Evolutionary conservation across 1,284 basidiomycete species (phyloP), one percentile per base, ranked within the genome.

Genomic region (Cutaneotrichosporon cavernicola): DNA sequence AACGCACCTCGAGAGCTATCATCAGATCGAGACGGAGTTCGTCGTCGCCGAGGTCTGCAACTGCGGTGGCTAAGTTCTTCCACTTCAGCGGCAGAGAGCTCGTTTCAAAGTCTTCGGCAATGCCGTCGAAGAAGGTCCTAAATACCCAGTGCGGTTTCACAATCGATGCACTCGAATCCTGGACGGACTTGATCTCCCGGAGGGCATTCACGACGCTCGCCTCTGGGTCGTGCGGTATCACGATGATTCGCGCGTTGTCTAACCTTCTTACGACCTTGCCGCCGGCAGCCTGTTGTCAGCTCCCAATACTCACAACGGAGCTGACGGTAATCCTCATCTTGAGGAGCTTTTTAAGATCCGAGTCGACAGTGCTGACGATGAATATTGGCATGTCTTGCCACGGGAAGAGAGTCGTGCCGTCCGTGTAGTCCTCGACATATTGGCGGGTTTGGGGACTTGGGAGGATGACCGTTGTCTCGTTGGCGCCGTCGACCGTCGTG

Each of bases 1-100:
- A 14, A 58, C 70, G 50, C 56, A 70, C 70, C 60, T 72, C 70
- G 6, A 72, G 66, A 38, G 52, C 47, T 10, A 56, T 34, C 69
- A 68, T 67, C 5, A 69, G 16, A 6, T 58, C 18, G 22, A 50
- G 60, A 14, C 67, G 56, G 11, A 51, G 21, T 14, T 56, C 26
- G 4, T 56, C 53, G 32, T 60, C 61, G 3, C 58, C 59, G 2
- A 65, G 26, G 16, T 61, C 64, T 7, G 64, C 62, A n/a, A 72
- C 63, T 16, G 56, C 63, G 9, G 63, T 49, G 4, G 4, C 14
- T 16, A 53, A 13, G 30, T 34, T 10, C 30, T 34, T 30, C 51
- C 49, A 50, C 26, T 30, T 50, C 9, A 22, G 49, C 7, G 21
- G 43, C 22, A 22, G 9, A 9, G 49, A 50, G 16, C 7, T 18